A percentile compares a stretch with the other conserved stretches of the same genome.
These are phyloP conservation scores for Hygrocybe punicea DNA, from an alignment of 768 basidiomycete species.

Conservation along the genomic window DNA sequence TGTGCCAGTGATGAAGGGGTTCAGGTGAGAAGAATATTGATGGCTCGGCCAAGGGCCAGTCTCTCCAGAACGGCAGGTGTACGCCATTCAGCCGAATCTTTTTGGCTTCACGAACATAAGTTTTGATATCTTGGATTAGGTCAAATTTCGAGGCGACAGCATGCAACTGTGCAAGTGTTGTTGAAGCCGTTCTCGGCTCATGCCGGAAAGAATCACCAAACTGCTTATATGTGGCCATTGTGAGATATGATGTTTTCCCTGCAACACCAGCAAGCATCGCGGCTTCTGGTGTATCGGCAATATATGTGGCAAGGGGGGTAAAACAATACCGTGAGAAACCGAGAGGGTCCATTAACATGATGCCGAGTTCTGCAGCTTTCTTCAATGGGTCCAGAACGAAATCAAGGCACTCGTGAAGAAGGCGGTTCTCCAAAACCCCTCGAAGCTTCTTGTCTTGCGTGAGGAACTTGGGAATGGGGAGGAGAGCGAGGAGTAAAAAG, in stretches of 20 bases:
- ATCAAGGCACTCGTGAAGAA: slow-evolving; percentile 31
- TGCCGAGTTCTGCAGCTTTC: slow-evolving; percentile 23
- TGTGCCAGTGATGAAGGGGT: slow-evolving; percentile 39
- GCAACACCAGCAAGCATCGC: slow-evolving; percentile 25
- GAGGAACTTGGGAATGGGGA: slow-evolving; percentile 33
- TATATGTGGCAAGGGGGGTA: slow-evolving; percentile 28
- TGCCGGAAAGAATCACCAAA: slow-evolving; percentile 32
- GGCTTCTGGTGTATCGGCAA: slow-evolving; percentile 34
- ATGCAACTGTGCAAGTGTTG: slow-evolving; percentile 18
- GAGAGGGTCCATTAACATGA: slow-evolving; percentile 28
- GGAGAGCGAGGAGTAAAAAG: slow-evolving; percentile 26
- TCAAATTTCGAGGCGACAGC: slow-evolving; percentile 2
- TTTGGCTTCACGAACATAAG: slow-evolving; percentile 22
- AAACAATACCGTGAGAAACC: slow-evolving; percentile 23
- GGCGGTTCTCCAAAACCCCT: slow-evolving; percentile 23
- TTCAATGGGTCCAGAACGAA: slow-evolving; percentile 29
- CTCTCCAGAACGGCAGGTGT: slow-evolving; percentile 36
- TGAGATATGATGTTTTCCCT: slow-evolving; percentile 31
- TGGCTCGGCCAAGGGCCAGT: slow-evolving; percentile 35
- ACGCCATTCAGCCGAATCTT: slow-evolving; percentile 28
- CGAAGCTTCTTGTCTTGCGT: slow-evolving; percentile 19
- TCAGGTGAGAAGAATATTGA: slow-evolving; percentile 35
- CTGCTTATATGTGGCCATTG: slow-evolving; percentile 26
- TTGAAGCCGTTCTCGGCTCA: slow-evolving; percentile 16
- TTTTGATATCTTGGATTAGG: slow-evolving; percentile 24